phyloP scores from a whole-genome alignment of 2,329 filamentous ascomycete species.

The Chrysosporium queenslandicum region DNA sequence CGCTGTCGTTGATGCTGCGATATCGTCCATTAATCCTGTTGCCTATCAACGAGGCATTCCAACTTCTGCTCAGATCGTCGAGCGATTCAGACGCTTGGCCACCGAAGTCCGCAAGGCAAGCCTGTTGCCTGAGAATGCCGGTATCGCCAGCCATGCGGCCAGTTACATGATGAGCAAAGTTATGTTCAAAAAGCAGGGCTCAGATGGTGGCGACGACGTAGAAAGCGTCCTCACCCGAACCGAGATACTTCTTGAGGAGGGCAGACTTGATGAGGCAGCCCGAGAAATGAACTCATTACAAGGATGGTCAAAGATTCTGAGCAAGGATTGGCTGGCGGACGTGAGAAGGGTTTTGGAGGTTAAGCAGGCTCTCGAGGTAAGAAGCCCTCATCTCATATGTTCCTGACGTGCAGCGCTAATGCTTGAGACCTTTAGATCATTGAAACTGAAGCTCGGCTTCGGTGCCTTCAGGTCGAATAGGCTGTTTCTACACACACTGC shows the following conservation, averaged over 20 bases:
- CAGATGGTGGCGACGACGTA: conserved; percentile 76
- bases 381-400: too few relatives aligned
- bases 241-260: conserved; percentile 84
- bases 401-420: too few relatives aligned
- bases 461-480: conserved; percentile 74
- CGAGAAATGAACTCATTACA: conserved; percentile 88
- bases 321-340: conserved; percentile 86
- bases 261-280: conserved; percentile 79
- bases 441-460: conserved; percentile 76
- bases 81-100: conserved; percentile 90
- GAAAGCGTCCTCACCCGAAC: conserved; percentile 87
- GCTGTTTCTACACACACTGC: not conserved
- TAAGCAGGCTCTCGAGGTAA: conserved; percentile 88
- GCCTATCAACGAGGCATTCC: conserved; percentile 90
- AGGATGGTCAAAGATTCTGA: conserved; percentile 92
- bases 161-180: conserved; percentile 85
- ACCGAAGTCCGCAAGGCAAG: conserved; percentile 88
- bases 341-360: conserved; percentile 89
- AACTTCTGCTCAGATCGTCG: conserved; percentile 73
- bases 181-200: conserved; percentile 86
- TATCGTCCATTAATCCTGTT: conserved; percentile 87
- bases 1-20: conserved; percentile 79
- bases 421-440: conserved; percentile 71
- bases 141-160: conserved; percentile 86
- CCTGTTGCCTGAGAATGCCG: conserved; percentile 83